Base-by-base conservation (phyloP, 768 basidiomycete genomes). In the Boletus speciosus region DNA sequence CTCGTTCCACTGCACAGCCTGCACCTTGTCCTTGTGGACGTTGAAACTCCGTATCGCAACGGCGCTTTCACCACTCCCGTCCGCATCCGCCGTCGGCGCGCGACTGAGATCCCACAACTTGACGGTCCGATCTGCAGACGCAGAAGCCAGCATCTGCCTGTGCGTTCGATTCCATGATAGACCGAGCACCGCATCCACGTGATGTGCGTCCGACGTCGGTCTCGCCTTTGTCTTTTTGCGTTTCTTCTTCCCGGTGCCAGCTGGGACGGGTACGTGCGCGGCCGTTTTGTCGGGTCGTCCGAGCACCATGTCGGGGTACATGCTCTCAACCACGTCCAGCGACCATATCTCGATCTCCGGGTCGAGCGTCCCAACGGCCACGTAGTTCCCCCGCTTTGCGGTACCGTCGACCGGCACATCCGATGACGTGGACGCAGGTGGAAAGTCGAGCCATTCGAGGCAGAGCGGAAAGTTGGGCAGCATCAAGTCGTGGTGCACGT, bases 291-390 rank as follows among this genome's bases (percentile, higher is more conserved):
- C 90, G 1, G 91, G 91, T 39, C 93, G 84, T 25, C 97, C 97
- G 34, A 99, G 84, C 54, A 99, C 84, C 51, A 88, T 84, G 58
- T 88, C 84, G 0, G 97, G 97, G 69, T 96, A 98, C 78, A 98
- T 86, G 19, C 91, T 85, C 65, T 98, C 96, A 45, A 99, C 80
- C 31, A 88, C 79, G 69, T 98, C 95, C 48, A 98, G 78, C 15
- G 93, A 95, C 93, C 95, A 99, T 62, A 99, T 96, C 72, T 99
- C 97, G 58, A 99, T 98, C 66, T 96, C 93, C 23, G 97, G 96
- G 60, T 98, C 95, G 51, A 98, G 83, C 2, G 94, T 96, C 12
- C 96, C 97, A 16, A 99, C 94, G 2, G 97, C 97, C 61, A 99
- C 86, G 71, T 90, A 98, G 68, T 88, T 96, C 6, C 93, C 93